phyloP scores from a whole-genome alignment of 371 early-diverging fungal genomes.

The Actinomucor elegans region DNA sequence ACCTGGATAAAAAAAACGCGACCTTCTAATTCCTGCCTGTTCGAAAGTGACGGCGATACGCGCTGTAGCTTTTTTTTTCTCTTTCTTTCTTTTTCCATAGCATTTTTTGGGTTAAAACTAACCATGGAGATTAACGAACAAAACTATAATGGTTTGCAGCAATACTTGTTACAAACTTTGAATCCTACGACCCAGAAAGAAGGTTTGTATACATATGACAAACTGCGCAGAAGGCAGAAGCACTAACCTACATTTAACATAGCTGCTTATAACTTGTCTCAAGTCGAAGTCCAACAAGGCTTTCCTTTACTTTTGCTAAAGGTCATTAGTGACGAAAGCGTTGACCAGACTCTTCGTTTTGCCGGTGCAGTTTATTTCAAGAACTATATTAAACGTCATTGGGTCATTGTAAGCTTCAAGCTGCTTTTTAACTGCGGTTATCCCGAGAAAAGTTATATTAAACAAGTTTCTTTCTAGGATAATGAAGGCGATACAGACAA shows the following conservation, averaged over 20 bases:
- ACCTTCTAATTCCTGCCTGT: no score
- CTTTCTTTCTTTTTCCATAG: neutral
- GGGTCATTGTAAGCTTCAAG: conserved; percentile 68
- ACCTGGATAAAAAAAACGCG: no score
- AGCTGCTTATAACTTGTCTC: conserved; percentile 68
- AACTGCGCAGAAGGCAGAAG: no score
- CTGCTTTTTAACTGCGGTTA: conserved; percentile 1
- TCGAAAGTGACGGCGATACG: neutral
- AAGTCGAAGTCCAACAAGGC: conserved; percentile 66
- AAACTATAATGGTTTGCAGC: conserved; percentile 62
- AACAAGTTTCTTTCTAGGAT: conserved; percentile 28
- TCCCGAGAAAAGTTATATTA: neutral
- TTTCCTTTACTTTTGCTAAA: conserved; percentile 76
- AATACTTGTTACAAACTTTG: conserved; percentile 75
- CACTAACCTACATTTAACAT: no score
- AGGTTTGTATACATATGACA: conserved; percentile 46
- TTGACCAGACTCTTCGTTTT: conserved; percentile 68
- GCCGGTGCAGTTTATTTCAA: conserved; percentile 92
- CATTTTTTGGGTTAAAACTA: no score
- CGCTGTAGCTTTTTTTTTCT: conserved; percentile 2
- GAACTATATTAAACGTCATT: conserved; percentile 88
- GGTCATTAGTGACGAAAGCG: conserved; percentile 60
- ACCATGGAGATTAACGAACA: conserved; percentile 57
- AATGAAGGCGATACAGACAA: conserved; percentile 52
- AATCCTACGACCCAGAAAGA: conserved; percentile 74